Evolutionary conservation across 345 rosid species (phyloP).

Genomic region (Eucalyptus tenuipes): DNA sequence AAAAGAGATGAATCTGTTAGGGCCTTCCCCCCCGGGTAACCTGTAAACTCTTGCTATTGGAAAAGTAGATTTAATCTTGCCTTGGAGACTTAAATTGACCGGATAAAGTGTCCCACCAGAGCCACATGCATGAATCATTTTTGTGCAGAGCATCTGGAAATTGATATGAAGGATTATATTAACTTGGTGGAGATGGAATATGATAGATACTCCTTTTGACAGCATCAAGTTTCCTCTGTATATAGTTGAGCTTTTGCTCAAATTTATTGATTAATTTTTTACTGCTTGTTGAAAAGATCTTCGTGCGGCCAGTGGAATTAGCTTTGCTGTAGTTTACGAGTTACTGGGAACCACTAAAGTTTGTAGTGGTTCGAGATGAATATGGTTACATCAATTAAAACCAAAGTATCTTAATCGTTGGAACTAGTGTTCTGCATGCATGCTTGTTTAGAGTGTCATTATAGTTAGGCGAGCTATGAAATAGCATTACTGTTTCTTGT

Average conservation of each 20-base stretch:
- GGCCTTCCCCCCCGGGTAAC: rapidly evolving
- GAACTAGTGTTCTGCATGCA: background rate
- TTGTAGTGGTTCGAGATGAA: background rate
- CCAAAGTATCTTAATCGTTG: background rate
- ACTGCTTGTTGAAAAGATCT: background rate
- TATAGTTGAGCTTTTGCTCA: background rate
- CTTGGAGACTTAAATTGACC: background rate
- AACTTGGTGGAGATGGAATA: background rate
- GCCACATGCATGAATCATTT: background rate
- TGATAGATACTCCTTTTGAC: background rate
- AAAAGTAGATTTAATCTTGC: background rate
- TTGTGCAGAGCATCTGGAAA: background rate
- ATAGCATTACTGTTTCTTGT: background rate
- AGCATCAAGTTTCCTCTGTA: background rate
- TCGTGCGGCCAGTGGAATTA: background rate
- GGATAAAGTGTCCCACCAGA: background rate
- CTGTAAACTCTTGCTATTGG: background rate
- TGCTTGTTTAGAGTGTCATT: background rate
- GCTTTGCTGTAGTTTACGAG: background rate
- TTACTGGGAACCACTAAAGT: background rate
- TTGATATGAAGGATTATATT: background rate
- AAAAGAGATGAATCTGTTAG: background rate
- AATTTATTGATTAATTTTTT: background rate
- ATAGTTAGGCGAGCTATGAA: background rate
- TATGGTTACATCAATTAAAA: background rate